Base-by-base conservation (phyloP, 148 eudicot species). In the Linanthus parryae region DNA sequence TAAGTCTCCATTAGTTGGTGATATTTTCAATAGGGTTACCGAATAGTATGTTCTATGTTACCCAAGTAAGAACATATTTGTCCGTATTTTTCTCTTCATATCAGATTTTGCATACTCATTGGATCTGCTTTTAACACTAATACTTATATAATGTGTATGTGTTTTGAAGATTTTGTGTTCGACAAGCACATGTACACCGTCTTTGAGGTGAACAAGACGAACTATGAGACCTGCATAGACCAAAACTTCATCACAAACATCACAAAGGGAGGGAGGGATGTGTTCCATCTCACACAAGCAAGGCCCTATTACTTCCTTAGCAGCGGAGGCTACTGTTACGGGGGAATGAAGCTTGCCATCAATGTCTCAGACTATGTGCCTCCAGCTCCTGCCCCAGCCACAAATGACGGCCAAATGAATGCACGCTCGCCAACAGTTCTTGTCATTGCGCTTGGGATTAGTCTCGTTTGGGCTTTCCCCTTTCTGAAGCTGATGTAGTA, bases 141-240 rank as follows among this genome's bases (percentile, higher is more conserved):
- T 6, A 2, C 17, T 11, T 10, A 11, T 38, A 7, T 47, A 27
- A 16, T 15, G n/a, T n/a, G 16, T 36, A 25, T 27, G 8, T 48
- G 9, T 1, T 22, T 11, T 25, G 17, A 46, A 82, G 88, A 58
- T 56, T 85, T 85, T 25, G 67, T 49, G n/a, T 85, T 71, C 22
- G 85, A 85, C 75, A 79, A 65, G 70, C 56, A 22, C 26, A 31
- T 21, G 16, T 61, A 59, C 45, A 73, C 53, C 31, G 88, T 79
- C 45, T 38, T 81, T 58, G 79, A 82, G 68, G 89, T 82, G 48
- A 82, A 82, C 77, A 13, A 78, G 33, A 82, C 79, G 12, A 64
- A 34, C 60, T 82, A 70, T 11, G 66, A 65, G 44, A 8, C 48
- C 0, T 82, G 89, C 63, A 62, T 58, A 50, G 62, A 64, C 34